Evolutionary conservation across 176 grass and related monocot genomes (phyloP), one percentile per base, ranked within the genome.

Genomic region (Carex myosuroides): DNA sequence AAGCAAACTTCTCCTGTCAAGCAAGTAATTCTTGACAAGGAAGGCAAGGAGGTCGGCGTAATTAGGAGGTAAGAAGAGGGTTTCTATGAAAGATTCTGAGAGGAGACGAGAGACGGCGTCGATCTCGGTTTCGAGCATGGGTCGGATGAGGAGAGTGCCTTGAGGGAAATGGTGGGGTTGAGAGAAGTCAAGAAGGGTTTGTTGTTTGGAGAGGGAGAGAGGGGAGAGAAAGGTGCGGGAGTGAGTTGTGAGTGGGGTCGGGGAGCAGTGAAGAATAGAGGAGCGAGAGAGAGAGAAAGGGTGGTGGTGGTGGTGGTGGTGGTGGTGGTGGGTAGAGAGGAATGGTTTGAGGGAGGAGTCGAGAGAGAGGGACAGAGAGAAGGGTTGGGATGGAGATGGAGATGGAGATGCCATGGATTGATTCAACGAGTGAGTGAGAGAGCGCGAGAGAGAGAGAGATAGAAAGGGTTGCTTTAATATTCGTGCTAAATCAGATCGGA

Each of bases 21-120:
- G 16, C 64, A 98, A 63, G 69, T 98, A 98, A 57, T 90, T 81
- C 84, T 86, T 89, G 63, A 98, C 90, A 59, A 98, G 84, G 84
- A 91, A 87, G 3, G 92, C 78, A 60, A 98, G 90, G 73, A 98
- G 85, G 56, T 85, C 75, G 17, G 65, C 81, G 88, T 94, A 98
- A 14, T 79, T 70, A 20, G 92, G 86, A 64, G 89, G 84, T 60
- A 89, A 84, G 64, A 88, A 76, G 83, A 93, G 89, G 81, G 93
- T 89, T 87, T 94, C 87, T 79, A 84, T 70, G 91, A 98, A 98
- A 14, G 92, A 94, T 33, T 88, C 66, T 0, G 95, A 89, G 35
- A 98, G 92, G 82, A 98, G 95, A 75, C 53, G 41, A 42, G 86
- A 86, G 72, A 89, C 87, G 58, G 84, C 84, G 29, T 90, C 89